phyloP scores from a whole-genome alignment of 331 rosid genomes.

The Malus hybrid region DNA sequence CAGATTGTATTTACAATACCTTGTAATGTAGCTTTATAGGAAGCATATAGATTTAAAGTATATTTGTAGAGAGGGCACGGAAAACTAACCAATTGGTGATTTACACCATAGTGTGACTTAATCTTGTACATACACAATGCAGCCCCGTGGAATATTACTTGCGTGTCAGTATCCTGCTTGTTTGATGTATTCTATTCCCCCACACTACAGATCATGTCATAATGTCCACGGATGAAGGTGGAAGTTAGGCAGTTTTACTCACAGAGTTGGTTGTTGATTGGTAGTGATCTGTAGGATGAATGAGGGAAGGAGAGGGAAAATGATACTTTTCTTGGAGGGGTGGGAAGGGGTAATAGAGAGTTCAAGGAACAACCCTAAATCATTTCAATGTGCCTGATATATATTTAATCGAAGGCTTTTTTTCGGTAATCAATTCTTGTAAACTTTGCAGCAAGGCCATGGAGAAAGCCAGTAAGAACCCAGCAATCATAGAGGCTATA shows the following conservation, averaged over 20 bases:
- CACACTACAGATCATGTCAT: background rate
- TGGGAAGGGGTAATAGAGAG: background rate
- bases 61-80: background rate
- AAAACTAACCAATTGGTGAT: background rate
- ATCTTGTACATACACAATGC: too few relatives aligned
- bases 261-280: background rate
- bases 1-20: background rate
- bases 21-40: background rate
- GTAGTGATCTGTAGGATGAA: background rate
- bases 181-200: background rate
- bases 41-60: background rate
- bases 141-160: background rate
- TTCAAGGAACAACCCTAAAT: background rate
- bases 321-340: background rate
- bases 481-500: conserved; percentile 57
- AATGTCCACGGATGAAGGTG: background rate
- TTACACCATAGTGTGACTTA: too few relatives aligned
- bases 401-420: background rate
- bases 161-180: background rate
- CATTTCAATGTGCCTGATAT: background rate
- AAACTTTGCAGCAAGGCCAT: conserved; percentile 74
- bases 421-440: background rate
- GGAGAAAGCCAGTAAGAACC: conserved; percentile 62
- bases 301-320: background rate
- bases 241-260: background rate